These are phyloP conservation scores for Excoecaria cochinchinensis DNA, from an alignment of 345 rosid species.

Conservation along the genomic window DNA sequence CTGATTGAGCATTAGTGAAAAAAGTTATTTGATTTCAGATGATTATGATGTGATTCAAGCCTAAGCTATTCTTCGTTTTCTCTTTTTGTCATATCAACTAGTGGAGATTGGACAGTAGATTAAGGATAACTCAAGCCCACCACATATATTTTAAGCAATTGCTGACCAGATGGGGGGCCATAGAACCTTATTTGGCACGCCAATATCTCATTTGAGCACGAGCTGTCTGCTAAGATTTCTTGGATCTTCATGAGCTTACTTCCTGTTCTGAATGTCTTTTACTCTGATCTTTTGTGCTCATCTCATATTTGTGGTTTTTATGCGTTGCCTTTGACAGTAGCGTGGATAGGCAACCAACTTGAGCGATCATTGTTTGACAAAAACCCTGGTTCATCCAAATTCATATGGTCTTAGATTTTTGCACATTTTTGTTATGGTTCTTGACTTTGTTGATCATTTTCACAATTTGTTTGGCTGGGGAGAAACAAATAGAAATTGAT, in stretches of 20 bases:
- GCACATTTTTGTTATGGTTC: conserved; percentile 5
- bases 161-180: neutral
- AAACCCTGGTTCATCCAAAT: neutral
- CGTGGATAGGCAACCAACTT: neutral
- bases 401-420: conserved; percentile 7
- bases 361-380: neutral
- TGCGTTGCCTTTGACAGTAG: neutral
- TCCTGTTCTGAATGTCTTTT: neutral
- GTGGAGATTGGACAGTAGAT: conserved; percentile 9
- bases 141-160: neutral
- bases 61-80: neutral
- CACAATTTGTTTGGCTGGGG: neutral
- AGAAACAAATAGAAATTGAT: neutral
- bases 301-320: neutral
- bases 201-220: conserved; percentile 1
- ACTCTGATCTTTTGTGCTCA: neutral
- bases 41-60: neutral
- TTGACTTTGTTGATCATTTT: too few species aligned
- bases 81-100: conserved; percentile 3
- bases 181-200: neutral
- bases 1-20: neutral
- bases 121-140: neutral
- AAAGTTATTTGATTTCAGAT: neutral
- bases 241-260: neutral
- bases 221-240: conserved; percentile 1